Evolutionary conservation across 2,329 filamentous ascomycete species (phyloP).

Genomic region (Bimuria novae-zelandiae): DNA sequence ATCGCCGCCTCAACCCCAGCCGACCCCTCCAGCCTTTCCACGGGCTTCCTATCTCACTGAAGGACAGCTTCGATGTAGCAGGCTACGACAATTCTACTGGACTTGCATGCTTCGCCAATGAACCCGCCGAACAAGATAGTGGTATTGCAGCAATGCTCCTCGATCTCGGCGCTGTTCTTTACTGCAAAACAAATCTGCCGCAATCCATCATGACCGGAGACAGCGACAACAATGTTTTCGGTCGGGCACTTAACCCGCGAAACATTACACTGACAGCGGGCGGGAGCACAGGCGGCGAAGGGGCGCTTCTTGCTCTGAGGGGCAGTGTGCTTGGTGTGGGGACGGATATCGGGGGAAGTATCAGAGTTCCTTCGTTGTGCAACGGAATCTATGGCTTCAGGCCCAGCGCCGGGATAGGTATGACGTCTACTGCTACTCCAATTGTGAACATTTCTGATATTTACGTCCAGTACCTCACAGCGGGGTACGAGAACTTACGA

Average conservation of each 20-base stretch:
- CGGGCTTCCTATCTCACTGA: conserved; percentile 66
- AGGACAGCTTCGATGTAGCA: conserved; percentile 67
- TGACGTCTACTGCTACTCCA: no score
- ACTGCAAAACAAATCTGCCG: conserved; percentile 70
- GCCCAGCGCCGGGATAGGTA: conserved; percentile 52
- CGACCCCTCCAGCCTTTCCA: conserved; percentile 64
- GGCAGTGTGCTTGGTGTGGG: conserved; percentile 64
- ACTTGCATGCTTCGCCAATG: conserved; percentile 62
- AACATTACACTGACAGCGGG: conserved; percentile 64
- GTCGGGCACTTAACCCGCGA: conserved; percentile 63
- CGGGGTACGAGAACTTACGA: conserved; percentile 19
- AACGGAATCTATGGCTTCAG: conserved; percentile 54
- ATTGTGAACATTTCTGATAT: no score
- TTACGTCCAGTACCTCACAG: conserved; percentile 40
- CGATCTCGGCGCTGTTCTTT: conserved; percentile 65
- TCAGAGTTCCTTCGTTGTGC: conserved; percentile 61
- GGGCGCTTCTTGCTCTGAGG: conserved; percentile 61
- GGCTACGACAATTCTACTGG: conserved; percentile 63
- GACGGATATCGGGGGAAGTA: conserved; percentile 59
- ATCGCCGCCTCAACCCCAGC: conserved; percentile 48
- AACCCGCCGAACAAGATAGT: conserved; percentile 56
- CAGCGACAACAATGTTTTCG: conserved; percentile 66
- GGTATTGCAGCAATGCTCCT: conserved; percentile 42
- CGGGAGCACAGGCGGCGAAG: conserved; percentile 68
- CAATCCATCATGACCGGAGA: conserved; percentile 64